These are phyloP conservation scores for Acanthamoeba healyi DNA, from an alignment of 208 protist species.

Conservation along the genomic window DNA sequence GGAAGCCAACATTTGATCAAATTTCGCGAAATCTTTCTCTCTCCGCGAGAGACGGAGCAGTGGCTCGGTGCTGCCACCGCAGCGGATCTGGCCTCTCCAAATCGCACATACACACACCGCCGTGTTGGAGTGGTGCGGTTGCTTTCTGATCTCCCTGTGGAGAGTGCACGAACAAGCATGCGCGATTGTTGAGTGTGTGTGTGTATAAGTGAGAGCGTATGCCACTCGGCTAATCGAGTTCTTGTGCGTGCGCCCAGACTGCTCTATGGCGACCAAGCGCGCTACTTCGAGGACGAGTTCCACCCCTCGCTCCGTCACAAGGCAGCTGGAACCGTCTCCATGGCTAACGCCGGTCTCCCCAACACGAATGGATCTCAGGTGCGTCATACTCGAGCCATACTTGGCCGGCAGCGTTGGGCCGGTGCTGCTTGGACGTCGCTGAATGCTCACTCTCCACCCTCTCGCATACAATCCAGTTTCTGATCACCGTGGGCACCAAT, in stretches of 20 bases:
- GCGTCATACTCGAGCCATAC: not conserved
- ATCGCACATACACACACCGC: not conserved
- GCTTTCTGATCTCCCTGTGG: not conserved
- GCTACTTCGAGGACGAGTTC: conserved; percentile 92
- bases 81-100: not conserved
- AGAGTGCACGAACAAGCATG: too few species aligned
- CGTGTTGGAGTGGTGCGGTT: not conserved
- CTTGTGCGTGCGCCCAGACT: not conserved
- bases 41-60: not conserved
- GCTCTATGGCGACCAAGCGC: conserved; percentile 88
- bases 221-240: not conserved
- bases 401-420: not conserved
- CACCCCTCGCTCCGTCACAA: conserved; percentile 81
- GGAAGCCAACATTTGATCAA: not conserved
- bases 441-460: not conserved
- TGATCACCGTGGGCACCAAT: conserved; percentile 88
- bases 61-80: conserved; percentile 12
- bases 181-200: not conserved
- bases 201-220: not conserved
- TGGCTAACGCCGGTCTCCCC: conserved; percentile 86
- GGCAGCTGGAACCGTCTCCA: conserved; percentile 86
- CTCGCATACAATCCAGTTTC: conserved; percentile 88
- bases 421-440: not conserved
- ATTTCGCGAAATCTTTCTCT: not conserved
- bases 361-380: conserved; percentile 90